phyloP scores from a whole-genome alignment of 2,329 filamentous ascomycete genomes.

The Aspergillus fumigatiaffinis region DNA sequence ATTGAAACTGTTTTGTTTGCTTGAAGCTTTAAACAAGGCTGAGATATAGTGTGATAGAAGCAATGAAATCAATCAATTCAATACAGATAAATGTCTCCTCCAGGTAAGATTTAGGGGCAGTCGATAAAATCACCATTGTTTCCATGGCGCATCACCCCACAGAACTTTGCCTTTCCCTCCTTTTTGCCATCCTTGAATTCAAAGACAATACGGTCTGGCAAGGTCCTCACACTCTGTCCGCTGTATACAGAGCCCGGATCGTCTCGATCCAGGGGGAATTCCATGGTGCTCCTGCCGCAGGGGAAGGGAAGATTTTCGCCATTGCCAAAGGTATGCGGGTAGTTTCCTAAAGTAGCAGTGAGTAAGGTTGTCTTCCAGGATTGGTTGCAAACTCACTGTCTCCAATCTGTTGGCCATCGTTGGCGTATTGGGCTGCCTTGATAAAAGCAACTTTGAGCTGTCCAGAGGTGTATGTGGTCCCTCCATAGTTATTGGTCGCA shows the following conservation, averaged over 20 bases:
- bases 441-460: not conserved
- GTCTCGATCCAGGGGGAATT: not conserved
- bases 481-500: not conserved
- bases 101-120: not conserved
- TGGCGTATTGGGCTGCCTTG: not conserved
- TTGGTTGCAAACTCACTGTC: not conserved
- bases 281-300: not conserved
- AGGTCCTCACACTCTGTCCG: not conserved
- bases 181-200: not conserved
- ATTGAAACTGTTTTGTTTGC: not conserved
- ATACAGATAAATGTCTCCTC: not conserved
- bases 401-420: not conserved
- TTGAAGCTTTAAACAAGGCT: too few relatives aligned
- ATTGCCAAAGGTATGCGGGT: not conserved
- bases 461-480: not conserved
- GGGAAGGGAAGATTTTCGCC: not conserved
- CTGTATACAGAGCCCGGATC: not conserved
- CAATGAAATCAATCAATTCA: not conserved
- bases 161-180: not conserved
- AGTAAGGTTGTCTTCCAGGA: not conserved
- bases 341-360: not conserved
- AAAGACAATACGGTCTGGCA: not conserved
- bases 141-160: constrained; percentile 1
- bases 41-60: too few relatives aligned
- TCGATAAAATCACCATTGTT: not conserved